These are phyloP conservation scores for Pinus taeda DNA, from an alignment of 75 land plant genomes.

Conservation along the genomic window DNA sequence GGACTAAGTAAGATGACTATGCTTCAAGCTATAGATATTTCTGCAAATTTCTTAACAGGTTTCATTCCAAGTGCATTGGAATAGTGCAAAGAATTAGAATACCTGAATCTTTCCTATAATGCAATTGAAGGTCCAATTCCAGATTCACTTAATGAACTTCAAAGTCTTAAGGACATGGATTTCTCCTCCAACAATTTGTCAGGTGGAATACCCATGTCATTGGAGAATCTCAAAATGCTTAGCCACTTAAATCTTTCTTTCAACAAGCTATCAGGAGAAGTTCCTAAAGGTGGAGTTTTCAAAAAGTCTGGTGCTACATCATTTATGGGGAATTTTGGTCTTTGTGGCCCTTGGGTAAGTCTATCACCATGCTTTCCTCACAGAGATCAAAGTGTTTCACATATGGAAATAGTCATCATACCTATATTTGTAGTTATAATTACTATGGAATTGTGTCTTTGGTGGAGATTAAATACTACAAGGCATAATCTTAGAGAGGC, in stretches of 20 bases:
- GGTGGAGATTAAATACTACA: not conserved
- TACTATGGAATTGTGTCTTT: not conserved
- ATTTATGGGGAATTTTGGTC: slow-evolving; percentile 12
- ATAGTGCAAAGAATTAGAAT: slow-evolving; percentile 15
- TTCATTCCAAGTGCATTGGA: slow-evolving; percentile 21
- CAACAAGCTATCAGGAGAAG: slow-evolving; percentile 17
- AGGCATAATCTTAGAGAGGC: not conserved
- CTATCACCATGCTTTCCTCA: not conserved
- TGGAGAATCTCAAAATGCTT: slow-evolving; percentile 14
- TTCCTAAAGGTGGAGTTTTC: slow-evolving; percentile 20
- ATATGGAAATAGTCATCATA: not conserved
- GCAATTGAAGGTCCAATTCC: slow-evolving; percentile 20
- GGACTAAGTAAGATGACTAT: slow-evolving; percentile 20
- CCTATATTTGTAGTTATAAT: not conserved
- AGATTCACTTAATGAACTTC: slow-evolving; percentile 23
- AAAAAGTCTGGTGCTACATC: not conserved
- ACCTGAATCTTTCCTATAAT: slow-evolving; percentile 30
- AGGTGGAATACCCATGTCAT: slow-evolving; percentile 29
- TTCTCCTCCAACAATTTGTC: slow-evolving; percentile 31
- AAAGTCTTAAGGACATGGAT: slow-evolving; percentile 21
- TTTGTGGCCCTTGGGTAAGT: slow-evolving; percentile 9
- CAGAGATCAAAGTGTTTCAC: not conserved
- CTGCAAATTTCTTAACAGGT: slow-evolving; percentile 30
- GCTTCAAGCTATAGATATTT: slow-evolving; percentile 17
- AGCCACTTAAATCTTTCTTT: slow-evolving; percentile 27